A percentile compares a stretch with the other conserved stretches of the same genome.
Evolutionary conservation across 371 early-diverging fungal species (phyloP).

Genomic region (Actinomortierella ambigua): DNA sequence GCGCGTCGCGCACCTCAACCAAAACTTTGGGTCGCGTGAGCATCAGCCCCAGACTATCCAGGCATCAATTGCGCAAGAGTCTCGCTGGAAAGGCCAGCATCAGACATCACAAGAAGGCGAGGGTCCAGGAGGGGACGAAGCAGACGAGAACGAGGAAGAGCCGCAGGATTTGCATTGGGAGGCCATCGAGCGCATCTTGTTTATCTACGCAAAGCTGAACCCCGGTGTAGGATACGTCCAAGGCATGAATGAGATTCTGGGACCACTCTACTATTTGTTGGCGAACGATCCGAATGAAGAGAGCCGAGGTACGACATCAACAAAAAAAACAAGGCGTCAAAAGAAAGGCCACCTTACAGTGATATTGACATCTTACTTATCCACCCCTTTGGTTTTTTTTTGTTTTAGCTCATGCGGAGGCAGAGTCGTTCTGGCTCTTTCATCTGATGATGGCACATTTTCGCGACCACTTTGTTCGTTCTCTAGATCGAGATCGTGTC

Average conservation of each 20-base stretch:
- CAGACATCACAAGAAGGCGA: slow-evolving; percentile 1
- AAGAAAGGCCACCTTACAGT: neutral
- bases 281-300: slow-evolving; percentile 63
- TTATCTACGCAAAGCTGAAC: slow-evolving; percentile 84
- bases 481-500: slow-evolving; percentile 63
- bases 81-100: slow-evolving; percentile 13
- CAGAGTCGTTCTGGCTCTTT: slow-evolving; percentile 86
- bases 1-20: slow-evolving; percentile 67
- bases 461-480: slow-evolving; percentile 82
- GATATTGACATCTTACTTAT: neutral
- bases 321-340: neutral
- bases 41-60: slow-evolving; percentile 35
- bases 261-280: slow-evolving; percentile 84
- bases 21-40: slow-evolving; percentile 60
- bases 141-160: slow-evolving; percentile 16
- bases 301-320: slow-evolving; percentile 35
- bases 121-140: slow-evolving; percentile 4
- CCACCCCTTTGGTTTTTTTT: neutral
- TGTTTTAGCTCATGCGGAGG: slow-evolving; percentile 75
- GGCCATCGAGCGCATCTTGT: slow-evolving; percentile 81
- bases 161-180: slow-evolving; percentile 82
- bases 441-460: slow-evolving; percentile 74
- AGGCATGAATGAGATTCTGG: slow-evolving; percentile 90
- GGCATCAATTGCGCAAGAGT: slow-evolving; percentile 21
- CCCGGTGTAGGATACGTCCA: slow-evolving; percentile 90